phyloP scores from a whole-genome alignment of 2,329 filamentous ascomycete species.

The Colletotrichum kahawae region DNA sequence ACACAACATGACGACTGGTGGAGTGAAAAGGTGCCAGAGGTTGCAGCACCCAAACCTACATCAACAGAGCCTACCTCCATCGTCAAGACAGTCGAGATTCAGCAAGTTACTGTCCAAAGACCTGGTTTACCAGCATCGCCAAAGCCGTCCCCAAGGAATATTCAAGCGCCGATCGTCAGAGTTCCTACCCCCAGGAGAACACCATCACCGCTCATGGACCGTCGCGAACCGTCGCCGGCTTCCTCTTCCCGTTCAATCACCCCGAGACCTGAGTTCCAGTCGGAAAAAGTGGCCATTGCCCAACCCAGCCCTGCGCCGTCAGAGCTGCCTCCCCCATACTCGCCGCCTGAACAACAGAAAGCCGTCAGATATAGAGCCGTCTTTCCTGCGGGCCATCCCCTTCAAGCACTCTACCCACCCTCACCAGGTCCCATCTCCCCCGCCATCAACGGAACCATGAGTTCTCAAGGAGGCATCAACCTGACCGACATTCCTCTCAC shows the following conservation, averaged over 20 bases:
- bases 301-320: constrained; percentile 23
- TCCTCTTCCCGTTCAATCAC: constrained; percentile 31
- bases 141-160: constrained; percentile 15
- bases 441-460: constrained; percentile 65
- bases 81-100: neutral
- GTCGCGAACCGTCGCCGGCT: constrained; percentile 23
- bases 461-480: constrained; percentile 63
- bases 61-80: neutral
- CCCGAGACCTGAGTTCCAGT: constrained; percentile 1
- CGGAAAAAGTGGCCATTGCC: constrained; percentile 8
- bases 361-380: constrained; percentile 60
- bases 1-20: constrained; percentile 41
- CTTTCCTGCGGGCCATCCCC: constrained; percentile 59
- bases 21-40: constrained; percentile 28
- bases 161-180: constrained; percentile 37
- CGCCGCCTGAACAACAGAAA: constrained; percentile 47
- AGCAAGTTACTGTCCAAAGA: neutral
- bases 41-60: neutral
- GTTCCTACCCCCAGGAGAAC: constrained; percentile 40
- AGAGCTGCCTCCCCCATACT: constrained; percentile 62
- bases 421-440: constrained; percentile 69
- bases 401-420: constrained; percentile 53
- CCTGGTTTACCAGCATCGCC: constrained; percentile 24
- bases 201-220: constrained; percentile 31
- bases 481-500: constrained; percentile 65